Percentiles rank a stretch among this genome's conserved stretches.
These are phyloP conservation scores for Lagenidium giganteum DNA, from an alignment of 352 stramenopile genomes.

Conservation along the genomic window DNA sequence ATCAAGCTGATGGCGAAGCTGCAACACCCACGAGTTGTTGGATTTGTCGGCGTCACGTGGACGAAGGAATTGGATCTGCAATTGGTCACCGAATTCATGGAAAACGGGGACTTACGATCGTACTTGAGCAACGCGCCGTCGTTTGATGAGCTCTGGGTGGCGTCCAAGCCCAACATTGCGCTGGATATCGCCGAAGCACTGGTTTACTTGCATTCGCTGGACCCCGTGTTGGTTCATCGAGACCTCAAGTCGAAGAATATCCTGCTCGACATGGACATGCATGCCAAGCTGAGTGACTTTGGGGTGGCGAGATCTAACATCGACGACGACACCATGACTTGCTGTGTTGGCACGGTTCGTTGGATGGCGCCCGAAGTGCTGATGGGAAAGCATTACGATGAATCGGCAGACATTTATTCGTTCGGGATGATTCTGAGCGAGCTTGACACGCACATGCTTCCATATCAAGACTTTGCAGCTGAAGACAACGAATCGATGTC, in stretches of 20 bases:
- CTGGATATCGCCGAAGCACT: constrained; percentile 9
- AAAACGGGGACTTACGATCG: constrained; percentile 3
- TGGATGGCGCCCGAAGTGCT: constrained; percentile 18
- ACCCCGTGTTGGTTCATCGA: constrained; percentile 5
- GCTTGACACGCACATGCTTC: constrained; percentile 12
- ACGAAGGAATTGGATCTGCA: constrained; percentile 8
- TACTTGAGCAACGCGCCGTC: constrained; percentile 3
- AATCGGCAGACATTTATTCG: constrained; percentile 18
- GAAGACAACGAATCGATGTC: constrained; percentile 8
- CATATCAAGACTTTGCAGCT: neutral
- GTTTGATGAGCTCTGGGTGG: constrained; percentile 6
- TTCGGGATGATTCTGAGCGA: constrained; percentile 17
- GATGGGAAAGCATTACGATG: constrained; percentile 11
- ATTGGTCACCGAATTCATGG: constrained; percentile 9
- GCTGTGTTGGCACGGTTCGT: constrained; percentile 11
- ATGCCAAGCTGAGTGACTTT: constrained; percentile 7
- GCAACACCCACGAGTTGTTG: constrained; percentile 8
- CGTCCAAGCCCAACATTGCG: constrained; percentile 15
- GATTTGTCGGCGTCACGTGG: constrained; percentile 14
- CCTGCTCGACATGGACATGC: constrained; percentile 1
- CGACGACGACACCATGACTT: constrained; percentile 7
- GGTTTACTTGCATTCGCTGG: constrained; percentile 14
- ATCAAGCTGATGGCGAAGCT: constrained; percentile 9
- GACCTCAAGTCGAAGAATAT: constrained; percentile 8
- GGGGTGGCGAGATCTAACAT: neutral